Conservation (phyloP, 768 basidiomycete species). For the Fistulinella prunicolor region DNA sequence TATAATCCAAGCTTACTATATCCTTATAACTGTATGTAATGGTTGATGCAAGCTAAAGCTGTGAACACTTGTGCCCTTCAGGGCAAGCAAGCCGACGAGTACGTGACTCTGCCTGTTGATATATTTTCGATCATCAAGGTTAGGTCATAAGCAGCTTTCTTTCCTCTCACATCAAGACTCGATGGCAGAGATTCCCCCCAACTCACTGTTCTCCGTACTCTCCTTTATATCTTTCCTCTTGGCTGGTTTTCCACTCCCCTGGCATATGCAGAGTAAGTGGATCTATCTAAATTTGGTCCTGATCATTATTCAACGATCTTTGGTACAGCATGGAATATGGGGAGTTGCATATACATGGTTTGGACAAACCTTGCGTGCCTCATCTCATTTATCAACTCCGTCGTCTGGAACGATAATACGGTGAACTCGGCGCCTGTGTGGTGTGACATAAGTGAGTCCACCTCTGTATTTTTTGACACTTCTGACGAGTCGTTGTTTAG, state of each 20-base stretch:
- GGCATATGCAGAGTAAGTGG: conserved; percentile 45
- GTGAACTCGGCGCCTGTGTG: conserved; percentile 16
- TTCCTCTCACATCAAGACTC: neutral
- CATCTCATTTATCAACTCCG: conserved; percentile 34
- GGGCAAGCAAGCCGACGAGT: no score
- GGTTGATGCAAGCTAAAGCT: no score
- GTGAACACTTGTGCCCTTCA: no score
- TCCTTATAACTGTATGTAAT: no score
- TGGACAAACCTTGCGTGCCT: conserved; percentile 32
- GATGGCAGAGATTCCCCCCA: conserved; percentile 1
- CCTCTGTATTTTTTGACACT: neutral
- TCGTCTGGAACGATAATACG: conserved; percentile 36
- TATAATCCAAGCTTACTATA: no score
- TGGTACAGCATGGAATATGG: conserved; percentile 29
- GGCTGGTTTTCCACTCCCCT: conserved; percentile 43
- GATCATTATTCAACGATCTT: no score
- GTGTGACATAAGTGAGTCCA: conserved; percentile 47
- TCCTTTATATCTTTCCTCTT: conserved; percentile 40
- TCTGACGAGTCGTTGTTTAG: conserved; percentile 24
- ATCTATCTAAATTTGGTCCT: no score
- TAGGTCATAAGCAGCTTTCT: neutral
- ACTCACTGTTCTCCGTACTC: conserved; percentile 7
- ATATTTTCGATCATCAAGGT: no score
- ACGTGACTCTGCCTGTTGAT: no score
- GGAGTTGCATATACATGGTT: conserved; percentile 32